Evolutionary conservation across 192 early-diverging fungal species (phyloP), one percentile per base, ranked within the genome.

Genomic region (Podila minutissima): DNA sequence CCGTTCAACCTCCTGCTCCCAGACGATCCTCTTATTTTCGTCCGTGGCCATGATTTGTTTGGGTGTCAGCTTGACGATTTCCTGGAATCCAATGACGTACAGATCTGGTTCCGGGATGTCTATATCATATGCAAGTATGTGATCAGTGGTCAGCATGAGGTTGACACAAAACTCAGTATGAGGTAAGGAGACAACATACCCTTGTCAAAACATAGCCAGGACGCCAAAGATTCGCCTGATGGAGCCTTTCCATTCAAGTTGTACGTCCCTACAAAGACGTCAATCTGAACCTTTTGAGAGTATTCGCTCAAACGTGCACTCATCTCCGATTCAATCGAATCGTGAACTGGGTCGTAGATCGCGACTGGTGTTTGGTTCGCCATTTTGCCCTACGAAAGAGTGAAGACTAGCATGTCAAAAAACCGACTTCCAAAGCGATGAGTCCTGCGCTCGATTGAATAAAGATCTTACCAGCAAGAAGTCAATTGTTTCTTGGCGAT

Each of bases 401-500:
- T 8, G 53, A 20, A 71, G 48, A 31, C 35, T 8, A 55, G 53
- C 19, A 17, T 24, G 53, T 55, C 53, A n/a, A 55, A 19, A 51
- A 55, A 10, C 6, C 11, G n/a, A 0, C 2, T 19, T n/a, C 53
- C 53, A 55, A 22, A 26, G 6, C 1, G 17, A 2, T 0, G 2
- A 8, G 22, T 26, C 24, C 31, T 22, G 53, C 22, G 20, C 2
- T 59, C 9, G 35, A 72, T 41, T 13, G 20, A 32, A 0, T 50
- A 17, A 50, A 17, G 37, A 20, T 69, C 83, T 71, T 84, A 86
- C 97, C 59, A 99, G 83, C 4, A 99, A 75, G 29, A 92, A 67
- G 55, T 99, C 96, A 64, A 99, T 99, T 20, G 93, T 90, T 79
- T 95, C 94, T 82, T 99, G 98, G 62, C 95, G 93, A 48, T 88